phyloP scores from a whole-genome alignment of 2,329 filamentous ascomycete species.

The Botryotinia globosa region DNA sequence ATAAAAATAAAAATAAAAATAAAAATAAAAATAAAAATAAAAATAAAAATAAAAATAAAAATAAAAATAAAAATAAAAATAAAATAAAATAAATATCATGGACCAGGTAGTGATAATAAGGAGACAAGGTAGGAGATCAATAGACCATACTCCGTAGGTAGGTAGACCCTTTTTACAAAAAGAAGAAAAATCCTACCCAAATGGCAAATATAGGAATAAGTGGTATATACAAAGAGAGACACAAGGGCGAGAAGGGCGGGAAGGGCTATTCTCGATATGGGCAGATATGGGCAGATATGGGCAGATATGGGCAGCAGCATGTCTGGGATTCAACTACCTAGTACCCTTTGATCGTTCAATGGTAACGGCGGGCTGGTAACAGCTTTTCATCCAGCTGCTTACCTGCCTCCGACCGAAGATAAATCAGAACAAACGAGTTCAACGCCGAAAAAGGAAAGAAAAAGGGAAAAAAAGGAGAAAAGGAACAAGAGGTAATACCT shows the following conservation, averaged over 20 bases:
- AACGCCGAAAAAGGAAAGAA: background rate
- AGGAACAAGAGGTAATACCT: background rate
- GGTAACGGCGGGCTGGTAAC: background rate
- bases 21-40: no score
- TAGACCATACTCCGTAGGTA: no score
- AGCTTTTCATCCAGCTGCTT: background rate
- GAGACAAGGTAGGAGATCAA: background rate
- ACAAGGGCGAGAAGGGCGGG: background rate
- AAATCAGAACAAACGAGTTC: background rate
- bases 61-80: no score
- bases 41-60: no score
- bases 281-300: background rate
- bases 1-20: no score
- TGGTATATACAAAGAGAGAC: background rate
- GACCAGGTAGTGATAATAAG: background rate
- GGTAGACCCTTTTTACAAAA: background rate
- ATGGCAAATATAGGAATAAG: background rate
- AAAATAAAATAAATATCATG: background rate
- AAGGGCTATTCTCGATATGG: background rate
- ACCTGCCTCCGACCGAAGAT: background rate
- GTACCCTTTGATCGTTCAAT: background rate
- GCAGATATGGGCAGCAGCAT: background rate
- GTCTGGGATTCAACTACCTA: background rate
- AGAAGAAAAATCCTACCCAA: background rate
- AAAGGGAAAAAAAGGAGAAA: no score